Evolutionary conservation across 495 filamentous ascomycete genomes (phyloP).

Genomic region (Neurospora sublineolata): DNA sequence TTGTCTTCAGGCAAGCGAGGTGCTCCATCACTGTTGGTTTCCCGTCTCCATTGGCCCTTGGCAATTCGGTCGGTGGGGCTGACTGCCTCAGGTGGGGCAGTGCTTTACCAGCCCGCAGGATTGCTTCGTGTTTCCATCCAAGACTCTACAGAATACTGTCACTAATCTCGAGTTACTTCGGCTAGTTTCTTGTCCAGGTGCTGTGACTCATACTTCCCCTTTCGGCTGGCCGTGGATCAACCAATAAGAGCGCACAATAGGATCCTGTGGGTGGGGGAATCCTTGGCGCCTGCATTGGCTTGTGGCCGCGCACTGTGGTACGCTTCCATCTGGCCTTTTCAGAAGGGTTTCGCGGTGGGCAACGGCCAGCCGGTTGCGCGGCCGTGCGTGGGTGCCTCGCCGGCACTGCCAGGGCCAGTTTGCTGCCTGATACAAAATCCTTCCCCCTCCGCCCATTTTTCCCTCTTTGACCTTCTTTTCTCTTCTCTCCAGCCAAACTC

Average conservation of each 20-base stretch:
- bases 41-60: neutral
- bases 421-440: conserved; percentile 30
- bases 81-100: conserved; percentile 1
- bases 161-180: too few relatives aligned
- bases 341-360: neutral
- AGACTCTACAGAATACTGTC: neutral
- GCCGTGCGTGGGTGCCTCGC: neutral
- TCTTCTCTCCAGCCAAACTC: conserved; percentile 18
- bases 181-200: neutral
- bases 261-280: neutral
- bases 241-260: conserved; percentile 7
- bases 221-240: conserved; percentile 14
- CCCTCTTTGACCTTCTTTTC: conserved; percentile 6
- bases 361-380: neutral
- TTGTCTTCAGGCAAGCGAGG: neutral
- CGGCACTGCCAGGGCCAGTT: conserved; percentile 2
- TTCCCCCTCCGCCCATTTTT: conserved; percentile 12
- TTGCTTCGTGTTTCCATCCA: neutral
- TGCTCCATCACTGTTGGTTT: neutral
- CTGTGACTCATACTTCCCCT: conserved; percentile 23
- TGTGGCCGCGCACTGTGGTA: neutral
- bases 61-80: neutral
- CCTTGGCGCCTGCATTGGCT: neutral
- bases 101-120: neutral
- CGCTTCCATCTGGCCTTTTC: neutral